These are phyloP conservation scores for Colletotrichum sp. DNA, from an alignment of 2,329 filamentous ascomycete genomes.

Conservation along the genomic window DNA sequence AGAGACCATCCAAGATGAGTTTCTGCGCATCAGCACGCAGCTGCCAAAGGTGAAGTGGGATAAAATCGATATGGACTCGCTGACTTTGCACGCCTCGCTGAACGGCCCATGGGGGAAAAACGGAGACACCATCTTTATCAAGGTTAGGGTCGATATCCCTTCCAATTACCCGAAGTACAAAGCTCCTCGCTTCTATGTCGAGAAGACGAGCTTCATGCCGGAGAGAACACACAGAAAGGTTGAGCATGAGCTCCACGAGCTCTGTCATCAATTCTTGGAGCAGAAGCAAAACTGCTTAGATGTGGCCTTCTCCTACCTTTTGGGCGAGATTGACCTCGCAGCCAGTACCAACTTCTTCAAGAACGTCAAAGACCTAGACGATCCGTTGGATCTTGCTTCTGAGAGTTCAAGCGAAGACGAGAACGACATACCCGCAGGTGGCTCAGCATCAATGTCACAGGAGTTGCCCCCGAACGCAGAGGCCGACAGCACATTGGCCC, in stretches of 20 bases:
- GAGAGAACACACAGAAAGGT: slow-evolving; percentile 58
- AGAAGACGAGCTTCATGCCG: slow-evolving; percentile 67
- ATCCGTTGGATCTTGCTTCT: slow-evolving; percentile 63
- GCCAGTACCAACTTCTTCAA: slow-evolving; percentile 66
- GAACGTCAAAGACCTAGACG: slow-evolving; percentile 67
- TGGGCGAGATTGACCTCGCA: slow-evolving; percentile 67
- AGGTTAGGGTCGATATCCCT: slow-evolving; percentile 66
- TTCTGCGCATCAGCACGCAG: slow-evolving; percentile 65
- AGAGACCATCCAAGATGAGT: slow-evolving; percentile 69
- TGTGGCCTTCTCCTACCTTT: slow-evolving; percentile 65
- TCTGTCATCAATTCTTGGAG: slow-evolving; percentile 60
- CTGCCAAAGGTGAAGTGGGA: slow-evolving; percentile 70
- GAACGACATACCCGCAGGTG: slow-evolving; percentile 55
- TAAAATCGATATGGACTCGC: slow-evolving; percentile 66
- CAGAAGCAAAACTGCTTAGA: slow-evolving; percentile 67
- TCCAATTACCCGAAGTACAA: slow-evolving; percentile 62
- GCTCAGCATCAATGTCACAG: slow-evolving; percentile 65
- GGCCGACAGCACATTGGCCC: slow-evolving; percentile 56
- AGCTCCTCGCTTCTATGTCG: slow-evolving; percentile 63
- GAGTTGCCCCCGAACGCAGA: slow-evolving; percentile 62
- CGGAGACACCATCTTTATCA: slow-evolving; percentile 63
- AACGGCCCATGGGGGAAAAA: slow-evolving; percentile 68
- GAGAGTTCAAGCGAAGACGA: slow-evolving; percentile 89
- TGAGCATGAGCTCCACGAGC: slow-evolving; percentile 59
- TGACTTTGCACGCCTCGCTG: slow-evolving; percentile 64